phyloP scores from a whole-genome alignment of 1,284 basidiomycete genomes.

The Naganishia sp. region DNA sequence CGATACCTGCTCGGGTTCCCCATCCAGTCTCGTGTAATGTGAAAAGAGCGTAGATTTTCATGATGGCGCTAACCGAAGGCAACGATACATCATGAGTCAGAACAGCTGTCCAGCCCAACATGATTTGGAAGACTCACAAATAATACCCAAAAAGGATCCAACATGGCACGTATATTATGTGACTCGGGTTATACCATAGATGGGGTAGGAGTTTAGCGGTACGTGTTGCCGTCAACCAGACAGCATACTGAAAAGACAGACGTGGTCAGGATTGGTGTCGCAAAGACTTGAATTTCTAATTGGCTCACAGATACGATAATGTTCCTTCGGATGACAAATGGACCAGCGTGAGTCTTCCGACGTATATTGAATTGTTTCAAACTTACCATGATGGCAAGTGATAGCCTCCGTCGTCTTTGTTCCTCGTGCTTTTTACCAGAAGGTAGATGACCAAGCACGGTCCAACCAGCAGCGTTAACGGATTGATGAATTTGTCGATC shows the following conservation, averaged over 20 bases:
- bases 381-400: slow-evolving; percentile 85
- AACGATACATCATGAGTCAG: no score
- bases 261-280: not conserved
- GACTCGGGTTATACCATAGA: slow-evolving; percentile 77
- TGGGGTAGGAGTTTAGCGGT: slow-evolving; percentile 85
- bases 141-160: slow-evolving; percentile 84
- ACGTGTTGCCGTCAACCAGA: slow-evolving; percentile 79
- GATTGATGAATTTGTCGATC: slow-evolving; percentile 91
- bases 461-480: slow-evolving; percentile 79
- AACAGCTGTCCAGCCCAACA: no score
- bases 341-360: not conserved
- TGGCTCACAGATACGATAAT: slow-evolving; percentile 60
- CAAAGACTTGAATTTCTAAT: no score
- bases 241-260: slow-evolving; percentile 61
- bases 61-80: slow-evolving; percentile 68
- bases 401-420: slow-evolving; percentile 71
- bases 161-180: slow-evolving; percentile 86
- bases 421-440: slow-evolving; percentile 73
- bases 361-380: not conserved
- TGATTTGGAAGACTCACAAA: slow-evolving; percentile 44
- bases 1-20: slow-evolving; percentile 84
- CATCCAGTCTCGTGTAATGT: slow-evolving; percentile 87
- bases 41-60: slow-evolving; percentile 81
- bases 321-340: slow-evolving; percentile 60
- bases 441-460: slow-evolving; percentile 74